Base-by-base conservation (phyloP, 768 basidiomycete genomes). In the Phanerochaete sordida region DNA sequence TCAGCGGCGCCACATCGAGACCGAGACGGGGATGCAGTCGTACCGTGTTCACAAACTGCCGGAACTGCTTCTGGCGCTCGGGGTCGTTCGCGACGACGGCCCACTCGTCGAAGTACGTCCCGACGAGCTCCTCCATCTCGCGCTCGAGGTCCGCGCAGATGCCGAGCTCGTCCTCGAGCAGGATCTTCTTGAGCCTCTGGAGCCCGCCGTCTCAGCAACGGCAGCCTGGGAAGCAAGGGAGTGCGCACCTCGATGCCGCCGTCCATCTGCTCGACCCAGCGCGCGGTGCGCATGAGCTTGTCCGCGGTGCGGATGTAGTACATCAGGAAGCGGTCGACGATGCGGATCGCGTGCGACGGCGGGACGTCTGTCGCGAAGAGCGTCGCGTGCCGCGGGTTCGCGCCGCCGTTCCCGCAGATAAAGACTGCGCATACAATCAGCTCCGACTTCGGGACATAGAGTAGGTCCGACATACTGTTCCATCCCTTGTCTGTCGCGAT, bases 401-500 rank as follows among this genome's bases (percentile, higher is more conserved):
- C 65, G 37, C 66, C 59, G 62, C 88, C 88, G 67, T 91, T 90
- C 2, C 87, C 88, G 46, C 84, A 85, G 23, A 90, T 70, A 66
- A 83, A 88, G 55, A 88, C 82, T 81, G n/a, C 9, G 61, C 16
- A 56, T 13, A 23, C 30, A 47, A 2, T 27, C 26, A 44, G 76
- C n/a, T n/a, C n/a, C n/a, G 76, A 44, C 86, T 88, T n/a, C 19
- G 11, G 8, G 39, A 11, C 39, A 11, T 11, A 43, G 8, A 13
- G 39, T 19, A 19, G 39, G 19, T 9, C 8, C 11, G 19, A 63
- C 76, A 60, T 62, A 83, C 80, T 69, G 65, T 90, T 89, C 87
- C 88, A 90, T n/a, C 88, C 88, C 70, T 90, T 89, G 71, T 84
- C 85, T 0, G 87, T 88, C 1, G 88, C 88, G 58, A 90, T 90